These are phyloP conservation scores for Suhomyces coccinellae DNA, from an alignment of 1,139 yeast species.

Conservation along the genomic window DNA sequence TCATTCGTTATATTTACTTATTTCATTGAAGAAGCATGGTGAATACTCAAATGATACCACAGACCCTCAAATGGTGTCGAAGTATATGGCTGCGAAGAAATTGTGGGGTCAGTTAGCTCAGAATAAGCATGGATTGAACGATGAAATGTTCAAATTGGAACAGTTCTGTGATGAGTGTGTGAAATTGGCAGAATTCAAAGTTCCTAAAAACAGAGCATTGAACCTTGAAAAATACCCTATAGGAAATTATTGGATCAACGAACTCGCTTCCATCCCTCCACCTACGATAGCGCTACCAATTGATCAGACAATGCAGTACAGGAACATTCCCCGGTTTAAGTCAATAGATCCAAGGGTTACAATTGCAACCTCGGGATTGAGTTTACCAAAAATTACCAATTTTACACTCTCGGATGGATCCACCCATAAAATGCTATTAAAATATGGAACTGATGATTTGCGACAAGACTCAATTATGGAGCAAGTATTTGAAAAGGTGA, in stretches of 20 bases:
- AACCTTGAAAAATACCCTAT: slow-evolving; percentile 35
- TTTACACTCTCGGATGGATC: slow-evolving; percentile 59
- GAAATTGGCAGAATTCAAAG: slow-evolving; percentile 51
- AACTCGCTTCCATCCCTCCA: slow-evolving; percentile 59
- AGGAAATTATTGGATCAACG: slow-evolving; percentile 59
- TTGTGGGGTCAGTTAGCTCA: slow-evolving; percentile 40
- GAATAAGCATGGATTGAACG: slow-evolving; percentile 17
- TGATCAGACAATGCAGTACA: slow-evolving; percentile 46
- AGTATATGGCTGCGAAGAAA: slow-evolving; percentile 51
- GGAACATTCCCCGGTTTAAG: slow-evolving; percentile 48
- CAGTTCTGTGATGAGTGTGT: slow-evolving; percentile 52
- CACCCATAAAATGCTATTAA: slow-evolving; percentile 59
- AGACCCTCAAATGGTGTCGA: slow-evolving; percentile 41
- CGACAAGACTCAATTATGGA: slow-evolving; percentile 98
- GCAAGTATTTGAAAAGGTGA: slow-evolving; percentile 89
- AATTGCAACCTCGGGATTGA: slow-evolving; percentile 78
- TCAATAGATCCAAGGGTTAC: slow-evolving; percentile 46
- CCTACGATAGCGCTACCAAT: slow-evolving; percentile 60
- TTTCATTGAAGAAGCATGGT: slow-evolving; percentile 55
- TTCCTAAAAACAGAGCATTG: slow-evolving; percentile 35
- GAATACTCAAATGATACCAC: slow-evolving; percentile 27
- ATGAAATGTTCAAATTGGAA: slow-evolving; percentile 43
- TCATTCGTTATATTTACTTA: slow-evolving; percentile 70
- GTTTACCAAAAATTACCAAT: slow-evolving; percentile 77
- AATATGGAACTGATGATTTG: slow-evolving; percentile 87